Base-by-base conservation (phyloP, 2,329 filamentous ascomycete species). In the Penicillium oxalicum region DNA sequence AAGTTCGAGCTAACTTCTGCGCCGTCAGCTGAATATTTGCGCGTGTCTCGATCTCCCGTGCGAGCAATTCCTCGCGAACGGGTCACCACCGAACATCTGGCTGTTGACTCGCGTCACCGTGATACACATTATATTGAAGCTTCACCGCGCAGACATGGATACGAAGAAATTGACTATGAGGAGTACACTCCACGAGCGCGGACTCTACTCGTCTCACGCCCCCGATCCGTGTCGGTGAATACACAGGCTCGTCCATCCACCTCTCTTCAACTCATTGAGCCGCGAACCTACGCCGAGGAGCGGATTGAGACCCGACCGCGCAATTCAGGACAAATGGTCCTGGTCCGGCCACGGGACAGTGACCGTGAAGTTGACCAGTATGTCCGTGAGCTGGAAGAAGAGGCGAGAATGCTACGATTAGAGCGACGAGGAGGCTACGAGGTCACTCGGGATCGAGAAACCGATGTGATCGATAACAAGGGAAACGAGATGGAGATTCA, bases 291-390 rank as follows among this genome's bases (percentile, higher is more conserved):
- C 66, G 43, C 73, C 48, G 70, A 68, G 35, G 61, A 68, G 29
- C 67, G 73, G 32, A 72, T 75, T 52, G 74, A 76, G 47, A 49
- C 60, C 2, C 56, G 56, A 7, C 51, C 50, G 27, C 73, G 70
- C 33, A 73, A 73, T 48, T 62, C 71, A 28, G 74, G 77, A 12
- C 64, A 72, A 0, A 59, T 82, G 9, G 74, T 80, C 2, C 72
- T 78, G 3, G 70, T 77, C 25, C 72, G 74, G 29, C 73, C 52
- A 65, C 70, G 60, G 61, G 72, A 58, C 55, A 74, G 70, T 5
- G 80, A 84, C 37, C 77, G 81, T 13, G 83, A 88, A 8, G 83
- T 93, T 56, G 79, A 82, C 42, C 77, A 82, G 29, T 87, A 93
- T 63, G 88, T 91, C 50, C 79, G 78, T 9, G 78, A 79, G 1